These are phyloP conservation scores for Termitomyces sp. DNA, from an alignment of 768 basidiomycete species.

Conservation along the genomic window DNA sequence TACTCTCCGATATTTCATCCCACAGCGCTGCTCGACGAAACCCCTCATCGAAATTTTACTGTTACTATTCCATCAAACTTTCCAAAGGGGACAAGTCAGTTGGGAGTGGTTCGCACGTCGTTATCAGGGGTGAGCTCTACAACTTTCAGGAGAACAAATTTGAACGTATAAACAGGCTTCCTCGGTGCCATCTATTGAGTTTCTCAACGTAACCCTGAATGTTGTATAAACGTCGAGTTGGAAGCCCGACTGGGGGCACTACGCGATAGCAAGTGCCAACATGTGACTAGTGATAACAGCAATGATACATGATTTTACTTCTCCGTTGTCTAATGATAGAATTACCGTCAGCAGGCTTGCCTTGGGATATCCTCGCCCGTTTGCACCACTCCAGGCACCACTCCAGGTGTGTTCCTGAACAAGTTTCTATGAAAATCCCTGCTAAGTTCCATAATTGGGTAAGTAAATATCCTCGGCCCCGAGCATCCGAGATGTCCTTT, in stretches of 20 bases:
- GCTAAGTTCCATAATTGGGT: too few relatives aligned
- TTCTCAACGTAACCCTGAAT: slow-evolving; percentile 23
- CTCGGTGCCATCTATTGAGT: slow-evolving; percentile 22
- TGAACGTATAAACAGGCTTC: slow-evolving; percentile 21
- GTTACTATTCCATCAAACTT: slow-evolving; percentile 28
- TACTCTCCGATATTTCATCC: slow-evolving; percentile 31
- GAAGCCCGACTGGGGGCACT: not conserved
- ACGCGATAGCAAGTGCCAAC: not conserved
- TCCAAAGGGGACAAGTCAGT: slow-evolving; percentile 23
- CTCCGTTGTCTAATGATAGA: too few relatives aligned
- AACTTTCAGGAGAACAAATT: not conserved
- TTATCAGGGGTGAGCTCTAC: slow-evolving; percentile 33
- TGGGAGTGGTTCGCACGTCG: slow-evolving; percentile 30
- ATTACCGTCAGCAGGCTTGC: too few relatives aligned
- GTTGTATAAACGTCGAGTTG: slow-evolving; percentile 11
- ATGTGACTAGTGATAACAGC: not conserved
- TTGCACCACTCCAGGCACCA: too few relatives aligned
- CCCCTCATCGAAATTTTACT: slow-evolving; percentile 41
- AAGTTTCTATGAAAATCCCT: not conserved
- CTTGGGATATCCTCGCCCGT: too few relatives aligned
- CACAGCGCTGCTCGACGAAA: not conserved
- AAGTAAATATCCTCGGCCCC: too few relatives aligned
- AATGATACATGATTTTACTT: too few relatives aligned
- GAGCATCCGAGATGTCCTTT: too few relatives aligned
- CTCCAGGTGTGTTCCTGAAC: too few relatives aligned